Base-by-base conservation (phyloP, 805 yeast species). In the Wilhelminamyces savonicus region DNA sequence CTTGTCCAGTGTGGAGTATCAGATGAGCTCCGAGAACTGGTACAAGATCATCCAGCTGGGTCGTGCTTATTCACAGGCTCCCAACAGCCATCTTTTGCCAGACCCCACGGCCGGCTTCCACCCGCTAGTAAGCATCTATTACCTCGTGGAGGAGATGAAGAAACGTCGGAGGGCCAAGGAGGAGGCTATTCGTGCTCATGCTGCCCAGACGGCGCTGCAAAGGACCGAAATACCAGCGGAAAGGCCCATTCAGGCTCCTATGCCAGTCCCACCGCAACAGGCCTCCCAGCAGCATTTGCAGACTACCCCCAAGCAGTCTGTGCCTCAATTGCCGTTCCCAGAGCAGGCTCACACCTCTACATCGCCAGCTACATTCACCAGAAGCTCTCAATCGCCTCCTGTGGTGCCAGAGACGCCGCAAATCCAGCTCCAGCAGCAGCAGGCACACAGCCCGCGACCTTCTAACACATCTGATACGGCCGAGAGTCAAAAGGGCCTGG, bases 41-140 rank as follows among this genome's bases (percentile, higher is more conserved):
- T 64, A 69, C 43, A 62, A 61, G 29, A 44, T 59, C 21, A 49
- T 55, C n/a, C 58, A 56, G 23, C 56, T 48, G 32, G 67, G 69
- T 14, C 40, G 59, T 37, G 54, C 55, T 23, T 53, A 59, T 50
- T 54, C 56, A 1, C 39, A 58, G 14, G 64, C 63, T 13, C 48
- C 58, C 3, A 55, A 52, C 30, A 39, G 54, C 19, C 56, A 54
- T 29, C 50, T 53, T 12, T 46, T 68, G 13, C 71, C 76, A 2
- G 92, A 86, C 54, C 97, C 97, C 11, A 83, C 95, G 1, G 67
- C 72, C 31, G 90, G 88, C 2, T 88, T 73, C 54, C 94, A 88
- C 56, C 97, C 98, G 0, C 66, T 88, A 39, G 60, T 90, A 9
- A 85, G 95, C 5, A 80, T 90, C 22, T 92, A 92, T 52, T 81